Conservation (phyloP, 495 filamentous ascomycete species). For the Trichodelitschia bisporula region DNA sequence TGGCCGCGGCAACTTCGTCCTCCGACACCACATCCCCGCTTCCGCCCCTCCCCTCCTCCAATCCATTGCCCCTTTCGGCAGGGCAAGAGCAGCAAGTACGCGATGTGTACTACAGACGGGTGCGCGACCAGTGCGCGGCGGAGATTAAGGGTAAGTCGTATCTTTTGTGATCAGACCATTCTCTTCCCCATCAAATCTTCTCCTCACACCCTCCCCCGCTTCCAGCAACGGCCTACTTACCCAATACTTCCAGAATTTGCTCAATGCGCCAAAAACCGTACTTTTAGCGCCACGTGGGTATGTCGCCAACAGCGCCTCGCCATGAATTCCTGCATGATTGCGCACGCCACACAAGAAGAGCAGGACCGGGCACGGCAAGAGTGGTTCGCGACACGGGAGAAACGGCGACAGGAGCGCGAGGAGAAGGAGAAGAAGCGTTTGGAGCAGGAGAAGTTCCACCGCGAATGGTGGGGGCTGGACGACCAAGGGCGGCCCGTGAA, state of each 20-base stretch:
- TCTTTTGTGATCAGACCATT: conserved; percentile 1
- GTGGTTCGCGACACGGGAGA: conserved; percentile 57
- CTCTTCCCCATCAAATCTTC: background rate
- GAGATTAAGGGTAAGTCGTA: too few species aligned
- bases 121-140: conserved; percentile 48
- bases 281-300: conserved; percentile 59
- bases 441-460: conserved; percentile 19
- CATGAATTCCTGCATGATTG: conserved; percentile 88
- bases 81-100: conserved; percentile 78
- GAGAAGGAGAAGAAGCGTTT: conserved; percentile 27
- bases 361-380: conserved; percentile 77
- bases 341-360: conserved; percentile 59
- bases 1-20: too few species aligned
- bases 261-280: conserved; percentile 63
- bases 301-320: conserved; percentile 52
- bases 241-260: conserved; percentile 75
- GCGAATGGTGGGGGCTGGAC: conserved; percentile 27
- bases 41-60: conserved; percentile 34
- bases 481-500: conserved; percentile 20
- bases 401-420: conserved; percentile 37
- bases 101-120: conserved; percentile 70
- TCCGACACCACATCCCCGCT: too few species aligned
- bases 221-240: too few species aligned
- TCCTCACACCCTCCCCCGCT: conserved; percentile 1
- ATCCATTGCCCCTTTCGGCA: conserved; percentile 79